Evolutionary conservation across 495 filamentous ascomycete species (phyloP), one percentile per base, ranked within the genome.

Genomic region (Echria macrotheca): DNA sequence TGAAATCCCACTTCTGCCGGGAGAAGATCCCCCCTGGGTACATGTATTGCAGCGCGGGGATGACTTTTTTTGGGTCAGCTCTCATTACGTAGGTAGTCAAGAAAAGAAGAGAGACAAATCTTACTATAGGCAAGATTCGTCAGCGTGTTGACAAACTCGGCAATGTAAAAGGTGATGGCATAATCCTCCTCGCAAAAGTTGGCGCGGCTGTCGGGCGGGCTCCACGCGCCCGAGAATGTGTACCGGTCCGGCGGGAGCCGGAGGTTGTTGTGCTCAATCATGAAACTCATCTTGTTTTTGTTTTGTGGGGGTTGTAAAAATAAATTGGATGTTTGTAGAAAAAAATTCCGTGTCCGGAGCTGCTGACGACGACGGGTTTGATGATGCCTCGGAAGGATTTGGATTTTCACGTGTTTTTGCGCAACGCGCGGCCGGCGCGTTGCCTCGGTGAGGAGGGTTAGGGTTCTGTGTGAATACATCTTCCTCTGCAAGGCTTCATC

Each of bases 121-220:
- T 11, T 37, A 48, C 45, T 37, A 37, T 46, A 52, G n/a, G 49
- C 41, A 10, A 52, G 6, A 17, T 52, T 52, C n/a, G 49, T 45
- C n/a, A 52, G 21, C 3, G 49, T 45, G 49, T 52, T 52, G 49
- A 52, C 25, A 31, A 52, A 32, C 32, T 52, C 49, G 32, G 49
- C 42, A 14, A 52, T 25, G 41, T 46, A 52, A 18, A 32, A 52
- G 14, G 42, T 23, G 22, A 45, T 52, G 31, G 32, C 18, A 31
- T 52, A 52, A 22, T 52, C 44, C 15, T 53, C 50, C 15, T 53
- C 50, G 17, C 50, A 52, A 37, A 52, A 52, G 18, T 44, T 53
- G 45, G 45, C 45, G 7, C 45, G 19, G 33, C 32, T 38, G 4
- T 24, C 32, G 9, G 45, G 33, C 22, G 45, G 45, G 12, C 33